Percentiles rank a stretch among this genome's conserved stretches.
Evolutionary conservation across 495 filamentous ascomycete species (phyloP).

Genomic region (Penicillium verhagenii): DNA sequence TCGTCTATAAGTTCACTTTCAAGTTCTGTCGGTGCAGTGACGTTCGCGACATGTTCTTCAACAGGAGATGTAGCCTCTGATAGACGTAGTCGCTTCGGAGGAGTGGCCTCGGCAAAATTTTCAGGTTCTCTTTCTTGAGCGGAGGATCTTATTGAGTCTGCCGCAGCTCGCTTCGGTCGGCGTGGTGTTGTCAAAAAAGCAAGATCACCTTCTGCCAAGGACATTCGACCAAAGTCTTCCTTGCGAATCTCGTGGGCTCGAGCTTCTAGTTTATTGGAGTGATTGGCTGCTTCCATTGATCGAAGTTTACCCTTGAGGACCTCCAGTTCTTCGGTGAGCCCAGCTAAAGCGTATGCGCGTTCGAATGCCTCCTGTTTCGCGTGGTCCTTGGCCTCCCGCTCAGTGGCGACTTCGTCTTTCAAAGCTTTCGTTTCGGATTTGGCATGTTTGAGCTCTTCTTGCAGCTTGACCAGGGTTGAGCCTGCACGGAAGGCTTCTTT

Average conservation of each 20-base stretch:
- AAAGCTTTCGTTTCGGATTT: constrained; percentile 53
- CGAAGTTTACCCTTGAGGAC: constrained; percentile 60
- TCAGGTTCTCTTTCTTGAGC: constrained; percentile 51
- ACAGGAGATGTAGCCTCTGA: constrained; percentile 47
- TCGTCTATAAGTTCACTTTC: constrained; percentile 54
- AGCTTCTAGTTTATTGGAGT: constrained; percentile 30
- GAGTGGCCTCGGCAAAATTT: constrained; percentile 51
- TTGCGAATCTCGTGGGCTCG: constrained; percentile 30
- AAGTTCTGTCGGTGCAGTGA: constrained; percentile 28
- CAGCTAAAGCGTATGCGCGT: constrained; percentile 68
- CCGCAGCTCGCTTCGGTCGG: constrained; percentile 55
- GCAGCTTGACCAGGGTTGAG: constrained; percentile 70
- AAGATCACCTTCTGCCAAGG: constrained; percentile 36
- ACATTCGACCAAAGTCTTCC: constrained; percentile 30
- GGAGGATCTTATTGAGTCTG: constrained; percentile 52
- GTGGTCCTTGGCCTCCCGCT: constrained; percentile 49
- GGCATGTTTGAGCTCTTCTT: constrained; percentile 76
- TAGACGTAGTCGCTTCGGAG: constrained; percentile 59
- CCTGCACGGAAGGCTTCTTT: constrained; percentile 86
- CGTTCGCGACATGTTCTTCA: constrained; percentile 38
- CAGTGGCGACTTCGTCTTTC: constrained; percentile 52
- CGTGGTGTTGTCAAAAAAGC: constrained; percentile 35
- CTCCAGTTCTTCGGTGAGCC: constrained; percentile 71
- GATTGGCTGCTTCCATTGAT: constrained; percentile 63
- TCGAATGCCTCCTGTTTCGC: constrained; percentile 76